Evolutionary conservation across 2,329 filamentous ascomycete genomes (phyloP), one percentile per base, ranked within the genome.

Genomic region (Herpotrichia juniperi): DNA sequence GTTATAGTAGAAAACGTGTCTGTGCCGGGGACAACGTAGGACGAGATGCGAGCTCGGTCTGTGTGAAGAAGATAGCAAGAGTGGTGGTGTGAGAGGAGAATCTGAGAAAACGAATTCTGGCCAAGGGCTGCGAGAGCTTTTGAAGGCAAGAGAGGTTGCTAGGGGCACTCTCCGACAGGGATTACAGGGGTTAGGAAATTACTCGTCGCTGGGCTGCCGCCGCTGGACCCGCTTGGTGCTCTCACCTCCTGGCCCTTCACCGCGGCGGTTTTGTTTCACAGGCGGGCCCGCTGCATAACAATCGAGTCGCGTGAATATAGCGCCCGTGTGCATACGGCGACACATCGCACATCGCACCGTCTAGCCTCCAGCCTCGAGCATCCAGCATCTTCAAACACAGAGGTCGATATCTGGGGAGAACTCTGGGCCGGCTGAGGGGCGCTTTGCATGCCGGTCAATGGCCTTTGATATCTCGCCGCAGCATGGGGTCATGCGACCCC

Each of bases 161-260:
- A 65, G 68, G 69, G 62, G 60, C 57, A 63, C 21, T 43, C 17
- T 4, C 10, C 21, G 9, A 14, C 39, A 42, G 39, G 62, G 63
- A 59, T 64, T 58, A 63, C 50, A 63, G 68, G 69, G 68, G 71
- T 73, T 71, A 61, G 63, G 68, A 70, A 68, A 72, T 73, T 71
- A 61, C 62, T 57, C 50, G 58, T 48, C 59, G 32, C 32, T 64
- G 58, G 50, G 60, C 64, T 52, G 56, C 57, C 55, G 57, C 55
- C 53, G 56, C 55, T 46, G 62, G 66, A 60, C 62, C 66, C 68
- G 67, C 62, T 60, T 53, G 62, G 52, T 56, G 52, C 62, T 66
- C 37, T n/a, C n/a, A n/a, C 19, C 55, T 32, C 48, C 48, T 50
- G 24, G 34, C 32, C 25, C 9, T 34, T 37, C 24, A 24, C 3